These are phyloP conservation scores for Orbilia quercus DNA, from an alignment of 2,329 filamentous ascomycete genomes.

Conservation along the genomic window DNA sequence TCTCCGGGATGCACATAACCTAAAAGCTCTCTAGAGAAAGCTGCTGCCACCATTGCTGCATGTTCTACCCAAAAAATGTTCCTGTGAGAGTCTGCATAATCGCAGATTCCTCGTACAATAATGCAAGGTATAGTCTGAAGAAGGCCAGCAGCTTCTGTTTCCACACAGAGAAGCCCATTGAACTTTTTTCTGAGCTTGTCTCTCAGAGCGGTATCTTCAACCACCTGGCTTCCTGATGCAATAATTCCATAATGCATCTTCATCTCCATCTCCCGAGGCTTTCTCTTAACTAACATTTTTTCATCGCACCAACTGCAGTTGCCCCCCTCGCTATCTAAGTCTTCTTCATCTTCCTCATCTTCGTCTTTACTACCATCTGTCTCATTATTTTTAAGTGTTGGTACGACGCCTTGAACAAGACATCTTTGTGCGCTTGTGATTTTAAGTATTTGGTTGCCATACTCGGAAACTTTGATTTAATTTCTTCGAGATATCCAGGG, in stretches of 20 bases:
- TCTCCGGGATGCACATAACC: neutral
- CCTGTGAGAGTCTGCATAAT: slow-evolving; percentile 57
- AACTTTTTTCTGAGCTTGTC: slow-evolving; percentile 3
- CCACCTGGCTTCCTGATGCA: slow-evolving; percentile 28
- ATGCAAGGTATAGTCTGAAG: slow-evolving; percentile 49
- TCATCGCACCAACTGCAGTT: slow-evolving; percentile 3
- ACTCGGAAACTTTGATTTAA: slow-evolving; percentile 3
- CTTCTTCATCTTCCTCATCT: slow-evolving; percentile 1
- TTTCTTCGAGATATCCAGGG: slow-evolving; percentile 3
- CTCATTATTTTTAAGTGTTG: neutral
- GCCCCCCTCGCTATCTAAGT: neutral
- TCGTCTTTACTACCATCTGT: neutral
- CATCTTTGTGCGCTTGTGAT: neutral
- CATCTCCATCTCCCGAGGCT: neutral
- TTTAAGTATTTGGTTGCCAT: slow-evolving; percentile 2
- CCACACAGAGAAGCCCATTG: slow-evolving; percentile 22
- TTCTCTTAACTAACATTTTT: slow-evolving; percentile 2
- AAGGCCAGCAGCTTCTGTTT: slow-evolving; percentile 26
- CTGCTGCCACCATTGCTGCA: slow-evolving; percentile 32
- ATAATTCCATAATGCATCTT: slow-evolving; percentile 1
- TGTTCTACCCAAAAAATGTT: slow-evolving; percentile 57
- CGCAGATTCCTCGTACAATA: slow-evolving; percentile 58
- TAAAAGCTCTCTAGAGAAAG: neutral
- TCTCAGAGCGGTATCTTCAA: slow-evolving; percentile 26
- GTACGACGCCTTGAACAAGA: neutral